Conservation (phyloP, 225 moss, liverwort and hornwort species). For the Marchantia paleacea region DNA sequence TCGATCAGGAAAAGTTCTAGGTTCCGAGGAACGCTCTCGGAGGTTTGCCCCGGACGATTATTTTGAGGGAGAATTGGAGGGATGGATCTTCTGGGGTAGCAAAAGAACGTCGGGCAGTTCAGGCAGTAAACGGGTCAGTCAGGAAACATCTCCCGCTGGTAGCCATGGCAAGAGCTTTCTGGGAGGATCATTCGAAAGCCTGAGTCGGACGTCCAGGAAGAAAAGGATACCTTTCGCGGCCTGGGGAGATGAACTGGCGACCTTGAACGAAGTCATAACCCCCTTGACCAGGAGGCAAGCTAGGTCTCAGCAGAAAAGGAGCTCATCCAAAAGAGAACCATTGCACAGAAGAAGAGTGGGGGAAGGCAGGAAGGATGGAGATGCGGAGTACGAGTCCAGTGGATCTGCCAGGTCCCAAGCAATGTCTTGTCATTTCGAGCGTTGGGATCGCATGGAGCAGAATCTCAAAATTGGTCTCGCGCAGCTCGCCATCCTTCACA, state of each 20-base stretch:
- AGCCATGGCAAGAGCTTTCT: constrained; percentile 3
- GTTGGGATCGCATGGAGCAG: constrained; percentile 30
- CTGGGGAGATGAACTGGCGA: constrained; percentile 34
- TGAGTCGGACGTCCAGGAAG: constrained; percentile 25
- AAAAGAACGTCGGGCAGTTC: constrained; percentile 16
- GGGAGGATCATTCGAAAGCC: constrained; percentile 12
- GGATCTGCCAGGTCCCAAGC: constrained; percentile 14
- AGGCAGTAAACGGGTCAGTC: constrained; percentile 7
- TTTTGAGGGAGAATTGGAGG: constrained; percentile 43
- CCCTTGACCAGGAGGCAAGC: constrained; percentile 26
- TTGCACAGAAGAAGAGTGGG: constrained; percentile 7
- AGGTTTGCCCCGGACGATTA: constrained; percentile 27
- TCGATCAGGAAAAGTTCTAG: constrained; percentile 44
- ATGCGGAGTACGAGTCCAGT: constrained; percentile 7
- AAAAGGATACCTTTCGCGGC: constrained; percentile 34
- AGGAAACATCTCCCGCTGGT: constrained; percentile 17
- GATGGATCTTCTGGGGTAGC: constrained; percentile 46
- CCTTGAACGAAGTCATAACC: constrained; percentile 26
- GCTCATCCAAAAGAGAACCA: background rate
- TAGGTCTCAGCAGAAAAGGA: constrained; percentile 22
- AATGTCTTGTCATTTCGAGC: constrained; percentile 1
- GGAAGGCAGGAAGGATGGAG: constrained; percentile 17
- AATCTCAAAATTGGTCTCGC: constrained; percentile 39
- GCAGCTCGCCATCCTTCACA: constrained; percentile 39
- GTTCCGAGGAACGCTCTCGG: constrained; percentile 27